Evolutionary conservation across 345 rosid genomes (phyloP), one percentile per base, ranked within the genome.

Genomic region (Atalantia buxifolia): DNA sequence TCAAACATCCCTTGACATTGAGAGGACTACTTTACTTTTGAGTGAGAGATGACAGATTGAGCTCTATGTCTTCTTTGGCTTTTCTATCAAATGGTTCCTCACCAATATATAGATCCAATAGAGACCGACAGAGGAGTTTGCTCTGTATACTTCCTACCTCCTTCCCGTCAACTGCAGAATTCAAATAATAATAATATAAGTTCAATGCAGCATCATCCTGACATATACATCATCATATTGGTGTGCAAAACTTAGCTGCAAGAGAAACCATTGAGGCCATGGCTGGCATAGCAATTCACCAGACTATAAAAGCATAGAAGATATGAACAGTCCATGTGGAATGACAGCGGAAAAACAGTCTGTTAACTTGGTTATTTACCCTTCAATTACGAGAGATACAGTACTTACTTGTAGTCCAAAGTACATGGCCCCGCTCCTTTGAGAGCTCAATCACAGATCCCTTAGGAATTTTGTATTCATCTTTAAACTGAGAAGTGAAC

Each of bases 401-500:
- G 74, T 36, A 60, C 24, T 89, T 83, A 92, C 98, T 93, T 57
- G 79, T 86, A 70, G 97, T 93, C 62, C 79, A 80, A 79, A 92
- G 92, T 27, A 91, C 80, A 75, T 91, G 76, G 78, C 93, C 94
- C 22, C 69, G 88, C 69, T 92, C 95, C 85, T 84, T 86, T 40
- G 94, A 84, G 79, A 95, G 86, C 75, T 90, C 93, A 77, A 95
- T 92, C 60, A 84, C 86, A 36, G 97, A 88, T 77, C 92, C 89
- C 45, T 82, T 86, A n/a, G 99, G 97, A 71, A 93, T 90, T 81
- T 93, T 93, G 74, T 83, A 87, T 77, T 95, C 99, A 84, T 95
- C 99, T 86, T 92, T 93, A 87, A 95, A 95, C 81, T 84, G 93
- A 71, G 90, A 86, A 82, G 93, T 90, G 73, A 95, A 93, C 85